phyloP scores from a whole-genome alignment of 2,329 filamentous ascomycete species.

The Mollisia scopiformis region DNA sequence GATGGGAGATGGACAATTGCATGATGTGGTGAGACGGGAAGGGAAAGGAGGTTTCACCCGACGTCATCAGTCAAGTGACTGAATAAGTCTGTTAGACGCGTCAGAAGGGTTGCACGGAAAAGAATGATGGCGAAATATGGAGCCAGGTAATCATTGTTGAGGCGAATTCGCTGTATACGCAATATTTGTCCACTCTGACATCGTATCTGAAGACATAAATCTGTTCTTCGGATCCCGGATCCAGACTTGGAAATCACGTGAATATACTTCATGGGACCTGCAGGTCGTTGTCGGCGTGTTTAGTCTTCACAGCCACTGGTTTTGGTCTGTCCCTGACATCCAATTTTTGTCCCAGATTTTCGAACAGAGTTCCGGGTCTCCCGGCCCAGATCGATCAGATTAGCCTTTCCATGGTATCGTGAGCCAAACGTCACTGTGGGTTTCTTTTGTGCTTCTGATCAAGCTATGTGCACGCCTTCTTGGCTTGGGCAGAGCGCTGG shows the following conservation, averaged over 20 bases:
- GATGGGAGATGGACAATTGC: neutral
- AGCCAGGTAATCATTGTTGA: neutral
- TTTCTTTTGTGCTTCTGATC: slow-evolving; percentile 17
- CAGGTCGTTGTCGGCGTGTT: neutral
- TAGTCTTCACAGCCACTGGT: neutral
- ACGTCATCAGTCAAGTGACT: slow-evolving; percentile 2
- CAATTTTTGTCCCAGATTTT: neutral
- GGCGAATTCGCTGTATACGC: neutral
- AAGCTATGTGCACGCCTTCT: slow-evolving; percentile 20
- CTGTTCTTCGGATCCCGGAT: neutral
- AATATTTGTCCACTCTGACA: neutral
- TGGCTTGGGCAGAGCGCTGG: neutral
- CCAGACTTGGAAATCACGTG: neutral
- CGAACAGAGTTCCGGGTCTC: slow-evolving; percentile 4
- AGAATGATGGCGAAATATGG: neutral
- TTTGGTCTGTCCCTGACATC: neutral
- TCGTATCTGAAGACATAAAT: neutral
- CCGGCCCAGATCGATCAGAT: slow-evolving; percentile 2
- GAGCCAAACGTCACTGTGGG: slow-evolving; percentile 18
- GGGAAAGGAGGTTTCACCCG: neutral
- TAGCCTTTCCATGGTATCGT: neutral
- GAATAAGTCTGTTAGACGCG: neutral
- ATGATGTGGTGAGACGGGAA: neutral
- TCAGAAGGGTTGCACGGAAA: neutral
- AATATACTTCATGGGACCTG: neutral